Evolutionary conservation across 2,329 filamentous ascomycete species (phyloP), one percentile per base, ranked within the genome.

Genomic region (Colletotrichum coccodes): DNA sequence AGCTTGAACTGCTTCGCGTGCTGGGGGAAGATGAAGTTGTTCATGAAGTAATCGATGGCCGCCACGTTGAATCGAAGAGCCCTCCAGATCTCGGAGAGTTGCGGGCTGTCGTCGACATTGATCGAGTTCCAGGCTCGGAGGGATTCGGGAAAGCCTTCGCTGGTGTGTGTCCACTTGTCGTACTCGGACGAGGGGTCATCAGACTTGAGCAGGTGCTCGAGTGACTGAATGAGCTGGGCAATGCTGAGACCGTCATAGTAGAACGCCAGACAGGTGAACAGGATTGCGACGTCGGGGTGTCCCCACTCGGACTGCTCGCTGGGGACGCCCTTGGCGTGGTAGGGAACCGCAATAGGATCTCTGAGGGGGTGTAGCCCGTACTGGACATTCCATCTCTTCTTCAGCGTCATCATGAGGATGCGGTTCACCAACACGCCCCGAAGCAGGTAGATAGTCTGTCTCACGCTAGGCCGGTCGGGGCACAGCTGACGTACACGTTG

Each of bases 351-450:
- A 6, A 92, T 85, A 0, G 89, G 88, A 46, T 85, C 81, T 16
- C 91, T 82, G 0, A 70, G 52, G 0, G 86, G 83, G 70, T 90
- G 84, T 0, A 91, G 77, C 0, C 89, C 89, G 53, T 91, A 94
- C 49, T 88, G 83, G 0, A 94, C 91, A 32, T 91, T 90, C 87
- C 87, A 93, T 4, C 89, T 79, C 74, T 92, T 92, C 58, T 87
- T 86, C 0, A 92, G 73, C 3, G 83, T 86, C 30, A 90, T 84
- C 1, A 87, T 74, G 0, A 94, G 76, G 3, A 94, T 88, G 0
- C 86, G 80, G 62, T 89, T 84, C 0, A 87, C 82, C 0, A 94
- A 75, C 0, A 94, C 78, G 0, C 92, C 92, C 0, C 91, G 86
- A 0, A 94, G 75, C 0, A 92, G 82, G 8, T 89, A 84, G 0